Conservation (phyloP, 805 yeast genomes). For the Pichia paraexigua region DNA sequence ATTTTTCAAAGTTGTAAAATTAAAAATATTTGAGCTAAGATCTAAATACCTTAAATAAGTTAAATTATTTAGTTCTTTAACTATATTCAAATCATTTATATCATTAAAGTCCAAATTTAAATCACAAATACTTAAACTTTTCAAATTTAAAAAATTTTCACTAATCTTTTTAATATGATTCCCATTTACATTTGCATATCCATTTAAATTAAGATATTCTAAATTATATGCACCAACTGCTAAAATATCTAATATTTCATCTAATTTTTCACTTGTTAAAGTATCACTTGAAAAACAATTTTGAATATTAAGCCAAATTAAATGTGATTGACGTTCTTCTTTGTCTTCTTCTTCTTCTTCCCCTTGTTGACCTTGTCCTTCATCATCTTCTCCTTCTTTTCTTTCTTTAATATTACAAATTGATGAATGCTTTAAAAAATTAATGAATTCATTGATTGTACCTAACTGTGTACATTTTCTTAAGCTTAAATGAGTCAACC, state of each 20-base stretch:
- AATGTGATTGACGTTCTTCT: constrained; percentile 13
- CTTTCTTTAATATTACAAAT: constrained; percentile 25
- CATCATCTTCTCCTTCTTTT: background rate
- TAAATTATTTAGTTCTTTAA: constrained; percentile 48
- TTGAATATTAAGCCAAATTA: constrained; percentile 46
- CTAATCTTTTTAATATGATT: constrained; percentile 33
- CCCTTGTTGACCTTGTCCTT: constrained; percentile 14
- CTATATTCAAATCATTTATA: constrained; percentile 19
- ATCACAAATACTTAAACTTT: constrained; percentile 27
- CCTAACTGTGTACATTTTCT: constrained; percentile 55
- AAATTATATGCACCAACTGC: constrained; percentile 32
- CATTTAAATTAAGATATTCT: constrained; percentile 43
- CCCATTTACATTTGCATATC: constrained; percentile 36
- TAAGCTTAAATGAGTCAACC: constrained; percentile 66
- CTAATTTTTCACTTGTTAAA: constrained; percentile 5
- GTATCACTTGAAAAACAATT: constrained; percentile 42
- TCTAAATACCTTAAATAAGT: constrained; percentile 6
- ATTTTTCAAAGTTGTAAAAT: constrained; percentile 1
- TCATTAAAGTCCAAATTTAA: constrained; percentile 5
- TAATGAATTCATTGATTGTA: constrained; percentile 66
- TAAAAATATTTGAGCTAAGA: constrained; percentile 1
- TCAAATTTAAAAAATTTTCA: constrained; percentile 32
- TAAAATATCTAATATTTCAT: constrained; percentile 3
- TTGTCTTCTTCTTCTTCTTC: background rate
- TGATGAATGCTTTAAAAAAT: constrained; percentile 62